Evolutionary conservation across 2,329 filamentous ascomycete species (phyloP).

Genomic region (Pseudovirgaria hyperparasitica): DNA sequence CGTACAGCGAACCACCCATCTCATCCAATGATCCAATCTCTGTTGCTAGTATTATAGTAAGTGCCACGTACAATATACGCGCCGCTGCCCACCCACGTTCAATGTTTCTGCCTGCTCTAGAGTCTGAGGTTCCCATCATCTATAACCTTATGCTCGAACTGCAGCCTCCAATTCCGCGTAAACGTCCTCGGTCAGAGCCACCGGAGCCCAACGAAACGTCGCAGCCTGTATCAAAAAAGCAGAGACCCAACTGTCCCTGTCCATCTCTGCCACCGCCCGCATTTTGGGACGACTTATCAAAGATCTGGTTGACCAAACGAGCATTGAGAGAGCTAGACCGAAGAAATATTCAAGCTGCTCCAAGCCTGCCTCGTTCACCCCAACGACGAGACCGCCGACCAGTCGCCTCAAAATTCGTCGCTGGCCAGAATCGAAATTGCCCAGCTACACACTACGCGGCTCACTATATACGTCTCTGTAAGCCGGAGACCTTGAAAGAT

Average conservation of each 20-base stretch:
- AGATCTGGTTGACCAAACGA: slow-evolving; percentile 12
- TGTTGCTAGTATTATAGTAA: no score
- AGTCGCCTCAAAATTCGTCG: slow-evolving; percentile 5
- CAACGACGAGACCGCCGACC: slow-evolving; percentile 6
- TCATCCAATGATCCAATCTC: no score
- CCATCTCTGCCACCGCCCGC: slow-evolving; percentile 7
- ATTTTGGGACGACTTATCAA: slow-evolving; percentile 12
- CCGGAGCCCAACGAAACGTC: slow-evolving; percentile 5
- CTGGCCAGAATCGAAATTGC: slow-evolving; percentile 6
- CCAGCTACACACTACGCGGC: slow-evolving; percentile 3
- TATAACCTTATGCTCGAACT: slow-evolving; percentile 8
- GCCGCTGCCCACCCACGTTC: slow-evolving; percentile 6
- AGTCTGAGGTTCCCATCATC: slow-evolving; percentile 4
- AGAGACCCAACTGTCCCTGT: slow-evolving; percentile 5
- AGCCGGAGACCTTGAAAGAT: slow-evolving; percentile 6
- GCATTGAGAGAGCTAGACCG: slow-evolving; percentile 10
- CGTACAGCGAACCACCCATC: no score
- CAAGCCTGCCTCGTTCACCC: slow-evolving; percentile 6
- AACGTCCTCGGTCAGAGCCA: slow-evolving; percentile 7
- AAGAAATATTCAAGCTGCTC: slow-evolving; percentile 9
- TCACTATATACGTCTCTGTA: slow-evolving; percentile 5
- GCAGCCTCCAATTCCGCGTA: slow-evolving; percentile 5
- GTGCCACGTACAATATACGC: slow-evolving; percentile 5
- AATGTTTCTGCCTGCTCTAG: slow-evolving; percentile 3
- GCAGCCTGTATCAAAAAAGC: slow-evolving; percentile 5